phyloP scores from a whole-genome alignment of 129 eudicot genomes.

The carrot (Daucus carota) region DNA sequence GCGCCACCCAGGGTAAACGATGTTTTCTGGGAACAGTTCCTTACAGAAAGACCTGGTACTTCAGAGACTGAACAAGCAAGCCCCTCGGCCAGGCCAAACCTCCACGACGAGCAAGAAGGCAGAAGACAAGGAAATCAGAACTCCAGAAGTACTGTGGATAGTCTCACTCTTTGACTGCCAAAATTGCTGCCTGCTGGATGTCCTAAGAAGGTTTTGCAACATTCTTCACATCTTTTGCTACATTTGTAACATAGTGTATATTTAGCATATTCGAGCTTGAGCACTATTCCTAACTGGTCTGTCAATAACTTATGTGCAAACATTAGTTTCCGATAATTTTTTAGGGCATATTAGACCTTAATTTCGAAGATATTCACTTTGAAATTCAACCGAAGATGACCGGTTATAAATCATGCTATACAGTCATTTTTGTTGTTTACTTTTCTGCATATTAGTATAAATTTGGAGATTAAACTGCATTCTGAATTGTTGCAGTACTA shows the following conservation, averaged over 20 bases:
- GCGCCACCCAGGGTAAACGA: conserved; percentile 60
- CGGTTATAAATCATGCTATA: neutral
- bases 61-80: conserved; percentile 65
- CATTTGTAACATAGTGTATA: conserved; percentile 4
- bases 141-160: conserved; percentile 39
- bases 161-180: conserved; percentile 46
- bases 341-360: neutral
- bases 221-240: neutral
- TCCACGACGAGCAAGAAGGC: conserved; percentile 50
- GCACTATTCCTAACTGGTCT: neutral
- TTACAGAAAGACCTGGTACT: conserved; percentile 85
- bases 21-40: conserved; percentile 90
- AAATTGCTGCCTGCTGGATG: neutral
- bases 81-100: conserved; percentile 40
- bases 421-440: neutral
- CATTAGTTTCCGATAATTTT: neutral
- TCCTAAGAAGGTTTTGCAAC: too few species aligned
- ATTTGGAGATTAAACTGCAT: too few species aligned
- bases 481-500: too few species aligned
- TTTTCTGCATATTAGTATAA: too few species aligned
- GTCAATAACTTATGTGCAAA: neutral
- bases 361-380: neutral
- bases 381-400: neutral
- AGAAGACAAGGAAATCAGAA: conserved; percentile 33
- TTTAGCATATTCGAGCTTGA: neutral